phyloP scores from a whole-genome alignment of 805 yeast genomes.

The Candida sakaeoensis region DNA sequence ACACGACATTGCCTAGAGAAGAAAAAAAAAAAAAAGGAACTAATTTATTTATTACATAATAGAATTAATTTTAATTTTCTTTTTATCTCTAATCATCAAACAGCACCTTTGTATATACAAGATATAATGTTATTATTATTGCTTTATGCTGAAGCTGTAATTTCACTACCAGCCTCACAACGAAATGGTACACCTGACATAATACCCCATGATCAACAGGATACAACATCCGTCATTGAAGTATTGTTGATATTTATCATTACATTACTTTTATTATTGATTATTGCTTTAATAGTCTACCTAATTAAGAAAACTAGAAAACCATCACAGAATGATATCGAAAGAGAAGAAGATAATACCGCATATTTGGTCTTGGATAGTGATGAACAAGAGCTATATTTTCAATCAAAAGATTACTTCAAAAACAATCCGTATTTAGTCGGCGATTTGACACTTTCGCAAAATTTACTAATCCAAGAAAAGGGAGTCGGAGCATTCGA shows the following conservation, averaged over 20 bases:
- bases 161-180: background rate
- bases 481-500: slow-evolving; percentile 92
- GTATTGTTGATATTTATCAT: slow-evolving; percentile 9
- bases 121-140: background rate
- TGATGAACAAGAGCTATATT: slow-evolving; percentile 65
- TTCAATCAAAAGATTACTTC: slow-evolving; percentile 56
- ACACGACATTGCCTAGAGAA: too few species aligned
- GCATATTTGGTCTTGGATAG: slow-evolving; percentile 60
- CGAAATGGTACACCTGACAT: background rate
- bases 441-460: slow-evolving; percentile 53
- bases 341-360: slow-evolving; percentile 55
- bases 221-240: slow-evolving; percentile 5
- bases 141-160: background rate
- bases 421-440: slow-evolving; percentile 28
- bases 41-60: too few species aligned
- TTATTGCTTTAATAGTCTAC: slow-evolving; percentile 8
- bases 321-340: slow-evolving; percentile 48
- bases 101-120: too few species aligned
- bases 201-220: background rate
- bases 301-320: slow-evolving; percentile 13
- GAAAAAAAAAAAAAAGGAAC: too few species aligned
- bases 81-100: too few species aligned
- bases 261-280: slow-evolving; percentile 8
- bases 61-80: too few species aligned
- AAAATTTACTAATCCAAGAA: slow-evolving; percentile 68